Conservation (phyloP, 345 rosid genomes). For the Cochlearia excelsa region DNA sequence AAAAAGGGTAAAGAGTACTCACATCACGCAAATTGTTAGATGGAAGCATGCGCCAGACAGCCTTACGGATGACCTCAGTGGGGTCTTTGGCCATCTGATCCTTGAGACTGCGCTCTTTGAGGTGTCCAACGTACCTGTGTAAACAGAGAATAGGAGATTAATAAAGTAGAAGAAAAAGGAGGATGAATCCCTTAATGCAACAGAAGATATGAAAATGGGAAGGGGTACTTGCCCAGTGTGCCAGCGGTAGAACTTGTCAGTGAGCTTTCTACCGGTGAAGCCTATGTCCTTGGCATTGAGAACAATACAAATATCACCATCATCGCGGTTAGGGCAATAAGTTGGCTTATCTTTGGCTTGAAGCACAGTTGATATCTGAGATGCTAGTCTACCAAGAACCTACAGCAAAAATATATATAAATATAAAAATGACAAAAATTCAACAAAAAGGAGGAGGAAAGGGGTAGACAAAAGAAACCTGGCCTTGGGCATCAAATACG, state of each 20-base stretch:
- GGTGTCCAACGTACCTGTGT: conserved; percentile 84
- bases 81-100: conserved; percentile 95
- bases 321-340: conserved; percentile 81
- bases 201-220: background rate
- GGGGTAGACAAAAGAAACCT: conserved; percentile 44
- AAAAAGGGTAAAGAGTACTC: conserved; percentile 27
- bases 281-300: conserved; percentile 88
- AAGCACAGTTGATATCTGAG: conserved; percentile 82
- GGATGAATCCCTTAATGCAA: background rate
- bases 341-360: conserved; percentile 99
- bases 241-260: conserved; percentile 83
- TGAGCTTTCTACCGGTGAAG: conserved; percentile 89
- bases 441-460: background rate
- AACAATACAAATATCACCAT: conserved; percentile 96
- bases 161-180: background rate
- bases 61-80: conserved; percentile 96
- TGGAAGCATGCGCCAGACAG: conserved; percentile 96
- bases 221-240: conserved; percentile 78
- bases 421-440: background rate
- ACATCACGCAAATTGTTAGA: conserved; percentile 93
- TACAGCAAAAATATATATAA: conserved; percentile 18
- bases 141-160: conserved; percentile 7
- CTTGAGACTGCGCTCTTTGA: conserved; percentile 88
- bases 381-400: conserved; percentile 97
- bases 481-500: conserved; percentile 98